Base-by-base conservation (phyloP, 148 eudicot species). In the Oxyria digyna region DNA sequence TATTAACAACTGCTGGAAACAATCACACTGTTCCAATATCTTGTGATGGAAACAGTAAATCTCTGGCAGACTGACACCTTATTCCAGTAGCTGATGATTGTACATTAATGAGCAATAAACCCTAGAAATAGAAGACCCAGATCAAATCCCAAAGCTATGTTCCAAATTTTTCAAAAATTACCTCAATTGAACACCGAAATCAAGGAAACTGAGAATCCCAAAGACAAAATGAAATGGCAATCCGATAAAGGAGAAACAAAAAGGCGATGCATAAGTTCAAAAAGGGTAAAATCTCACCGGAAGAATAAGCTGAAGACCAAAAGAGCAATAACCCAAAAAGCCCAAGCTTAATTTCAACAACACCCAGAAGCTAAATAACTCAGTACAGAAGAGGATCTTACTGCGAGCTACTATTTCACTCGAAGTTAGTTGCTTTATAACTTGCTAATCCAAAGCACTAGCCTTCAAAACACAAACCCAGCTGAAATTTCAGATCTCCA, bases 121-220 rank as follows among this genome's bases (percentile, higher is more conserved):
- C 64, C 64, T 57, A 57, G 64, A 57, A 57, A 29, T 15, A 29
- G 64, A 57, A 57, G 35, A 57, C 35, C 35, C 37, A 14, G 64
- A 57, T 57, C 29, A 57, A 57, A 57, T 57, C 33, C n/a, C 62
- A 54, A 54, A 21, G n/a, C 59, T 50, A 50, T 50, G 29, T 57
- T 57, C 17, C 18, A 57, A 35, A 57, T 57, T 29, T n/a, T 33
- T 57, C 27, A 15, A 11, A 57, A 14, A 57, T 11, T 23, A 10
- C 33, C 35, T 57, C 64, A 57, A 57, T 57, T 57, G 64, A 57
- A 18, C 64, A 57, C 35, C 13, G 17, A 57, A 57, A 14, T 14
- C 26, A 57, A 57, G 35, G 1, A 57, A 57, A 57, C 64, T 57
- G 64, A 57, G 35, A 12, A 26, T 57, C 35, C 33, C 64, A 52